Evolutionary conservation across 2,329 filamentous ascomycete species (phyloP).

Genomic region (Penicillium italicum): DNA sequence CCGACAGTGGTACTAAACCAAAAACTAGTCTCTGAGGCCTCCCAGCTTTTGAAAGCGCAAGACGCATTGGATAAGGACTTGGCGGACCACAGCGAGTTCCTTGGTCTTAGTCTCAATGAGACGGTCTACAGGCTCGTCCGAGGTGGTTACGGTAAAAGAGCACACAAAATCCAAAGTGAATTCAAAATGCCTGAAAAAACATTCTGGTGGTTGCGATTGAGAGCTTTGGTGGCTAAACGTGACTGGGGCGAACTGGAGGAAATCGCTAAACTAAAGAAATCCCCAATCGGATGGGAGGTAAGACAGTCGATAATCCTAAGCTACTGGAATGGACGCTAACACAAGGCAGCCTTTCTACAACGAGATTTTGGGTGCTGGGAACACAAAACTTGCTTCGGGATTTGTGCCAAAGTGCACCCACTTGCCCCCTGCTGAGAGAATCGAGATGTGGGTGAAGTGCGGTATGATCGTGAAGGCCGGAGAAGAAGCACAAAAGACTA

Average conservation of each 20-base stretch:
- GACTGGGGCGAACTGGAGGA: constrained; percentile 94
- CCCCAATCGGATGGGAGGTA: constrained; percentile 94
- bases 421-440: constrained; percentile 63
- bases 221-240: constrained; percentile 82
- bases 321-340: constrained; percentile 28
- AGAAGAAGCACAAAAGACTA: constrained; percentile 81
- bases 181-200: constrained; percentile 92
- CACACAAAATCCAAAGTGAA: constrained; percentile 82
- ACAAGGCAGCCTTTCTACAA: constrained; percentile 79
- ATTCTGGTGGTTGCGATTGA: constrained; percentile 79
- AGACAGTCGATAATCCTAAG: constrained; percentile 34
- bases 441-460: constrained; percentile 96
- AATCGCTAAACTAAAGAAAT: constrained; percentile 68
- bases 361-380: constrained; percentile 80
- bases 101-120: constrained; percentile 82
- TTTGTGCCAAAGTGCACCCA: constrained; percentile 86
- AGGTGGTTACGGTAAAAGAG: constrained; percentile 76
- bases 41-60: constrained; percentile 76
- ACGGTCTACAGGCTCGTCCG: constrained; percentile 86
- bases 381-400: constrained; percentile 74
- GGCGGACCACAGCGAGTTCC: constrained; percentile 59
- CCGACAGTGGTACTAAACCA: constrained; percentile 63
- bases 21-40: constrained; percentile 72
- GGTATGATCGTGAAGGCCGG: constrained; percentile 83
- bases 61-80: constrained; percentile 83